phyloP scores from a whole-genome alignment of 768 basidiomycete species.

The Tricholoma saponaceum region DNA sequence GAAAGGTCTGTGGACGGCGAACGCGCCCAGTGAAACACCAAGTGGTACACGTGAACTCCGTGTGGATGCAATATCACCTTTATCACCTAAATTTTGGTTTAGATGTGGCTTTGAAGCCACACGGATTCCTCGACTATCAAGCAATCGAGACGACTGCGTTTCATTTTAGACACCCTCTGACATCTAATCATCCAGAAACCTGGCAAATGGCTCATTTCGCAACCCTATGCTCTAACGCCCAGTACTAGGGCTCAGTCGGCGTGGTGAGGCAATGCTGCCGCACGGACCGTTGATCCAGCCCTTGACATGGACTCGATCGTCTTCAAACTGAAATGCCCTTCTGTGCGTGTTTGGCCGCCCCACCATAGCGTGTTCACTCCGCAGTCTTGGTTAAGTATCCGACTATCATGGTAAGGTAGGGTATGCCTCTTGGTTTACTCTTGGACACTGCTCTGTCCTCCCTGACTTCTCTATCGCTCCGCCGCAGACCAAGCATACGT shows the following conservation, averaged over 20 bases:
- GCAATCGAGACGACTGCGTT: background rate
- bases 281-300: slow-evolving; percentile 7
- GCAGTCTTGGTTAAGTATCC: slow-evolving; percentile 36
- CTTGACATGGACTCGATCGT: slow-evolving; percentile 30
- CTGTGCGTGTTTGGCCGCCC: slow-evolving; percentile 15
- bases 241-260: slow-evolving; percentile 6
- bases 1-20: background rate
- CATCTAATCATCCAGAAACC: background rate
- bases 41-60: background rate
- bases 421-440: slow-evolving; percentile 34
- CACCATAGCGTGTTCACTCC: slow-evolving; percentile 38
- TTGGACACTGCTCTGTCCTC: slow-evolving; percentile 31
- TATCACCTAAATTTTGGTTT: background rate
- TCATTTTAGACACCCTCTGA: background rate
- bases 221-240: background rate
- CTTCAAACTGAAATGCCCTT: slow-evolving; percentile 19
- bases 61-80: background rate
- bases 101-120: background rate
- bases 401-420: slow-evolving; percentile 20
- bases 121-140: background rate
- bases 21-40: background rate
- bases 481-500: slow-evolving; percentile 28
- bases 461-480: slow-evolving; percentile 26
- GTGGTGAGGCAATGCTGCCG: slow-evolving; percentile 9
- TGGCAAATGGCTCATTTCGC: background rate